Conservation (phyloP, 257 asterid genomes). For the Solanum corneliomulleri region DNA sequence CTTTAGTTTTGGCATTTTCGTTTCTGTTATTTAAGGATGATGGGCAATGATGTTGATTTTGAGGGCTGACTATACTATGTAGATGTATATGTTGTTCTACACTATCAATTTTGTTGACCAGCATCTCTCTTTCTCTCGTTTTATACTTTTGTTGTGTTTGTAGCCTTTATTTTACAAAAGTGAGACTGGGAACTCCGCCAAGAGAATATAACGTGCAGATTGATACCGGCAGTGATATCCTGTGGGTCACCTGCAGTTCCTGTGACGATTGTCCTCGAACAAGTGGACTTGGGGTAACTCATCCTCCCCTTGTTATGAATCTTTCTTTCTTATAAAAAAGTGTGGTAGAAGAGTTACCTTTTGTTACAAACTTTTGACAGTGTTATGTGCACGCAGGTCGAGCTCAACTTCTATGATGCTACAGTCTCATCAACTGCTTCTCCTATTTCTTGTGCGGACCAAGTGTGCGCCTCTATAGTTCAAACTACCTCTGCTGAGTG, state of each 20-base stretch:
- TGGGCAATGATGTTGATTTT: neutral
- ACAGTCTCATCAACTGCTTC: slow-evolving; percentile 59
- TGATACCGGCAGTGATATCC: slow-evolving; percentile 85
- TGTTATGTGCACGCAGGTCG: slow-evolving; percentile 35
- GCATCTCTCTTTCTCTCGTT: neutral
- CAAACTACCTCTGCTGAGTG: slow-evolving; percentile 32
- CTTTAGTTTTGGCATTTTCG: neutral
- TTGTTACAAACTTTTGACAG: neutral
- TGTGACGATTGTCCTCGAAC: slow-evolving; percentile 69
- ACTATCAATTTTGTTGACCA: neutral
- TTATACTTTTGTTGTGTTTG: slow-evolving; percentile 3
- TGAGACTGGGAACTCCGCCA: slow-evolving; percentile 86
- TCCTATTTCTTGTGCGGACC: slow-evolving; percentile 61
- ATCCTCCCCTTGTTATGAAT: neutral
- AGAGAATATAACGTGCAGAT: slow-evolving; percentile 82
- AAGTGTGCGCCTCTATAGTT: slow-evolving; percentile 38
- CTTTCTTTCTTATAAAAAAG: neutral
- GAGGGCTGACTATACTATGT: neutral
- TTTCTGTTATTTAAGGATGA: neutral
- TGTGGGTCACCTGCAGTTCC: slow-evolving; percentile 82
- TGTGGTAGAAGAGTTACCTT: neutral
- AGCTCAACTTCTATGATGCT: slow-evolving; percentile 64
- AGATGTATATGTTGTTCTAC: neutral
- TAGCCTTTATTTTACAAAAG: slow-evolving; percentile 85
- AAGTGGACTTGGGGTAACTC: slow-evolving; percentile 80